Conservation (phyloP, 2,329 filamentous ascomycete species). For the Penicillium oxalicum region DNA sequence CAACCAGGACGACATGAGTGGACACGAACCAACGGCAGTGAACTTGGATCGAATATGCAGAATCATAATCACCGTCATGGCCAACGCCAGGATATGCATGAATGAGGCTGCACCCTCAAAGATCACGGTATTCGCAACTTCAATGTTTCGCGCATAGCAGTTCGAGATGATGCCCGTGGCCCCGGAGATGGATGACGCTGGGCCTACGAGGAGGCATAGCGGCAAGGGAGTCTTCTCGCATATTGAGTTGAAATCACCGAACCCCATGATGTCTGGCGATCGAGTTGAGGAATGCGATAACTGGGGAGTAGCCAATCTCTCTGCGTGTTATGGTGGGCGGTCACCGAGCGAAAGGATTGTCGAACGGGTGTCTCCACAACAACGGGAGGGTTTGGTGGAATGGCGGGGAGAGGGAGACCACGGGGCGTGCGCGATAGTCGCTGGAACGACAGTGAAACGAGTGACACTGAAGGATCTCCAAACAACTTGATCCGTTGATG, state of each 20-base stretch:
- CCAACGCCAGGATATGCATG: constrained; percentile 82
- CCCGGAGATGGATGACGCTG: constrained; percentile 55
- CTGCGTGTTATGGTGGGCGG: constrained; percentile 20
- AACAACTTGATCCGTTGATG: constrained; percentile 3
- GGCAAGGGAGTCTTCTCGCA: constrained; percentile 82
- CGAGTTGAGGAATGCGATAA: constrained; percentile 11
- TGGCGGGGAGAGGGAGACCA: constrained; percentile 9
- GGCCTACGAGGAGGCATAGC: constrained; percentile 78
- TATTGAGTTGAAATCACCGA: constrained; percentile 83
- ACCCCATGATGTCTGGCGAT: constrained; percentile 60
- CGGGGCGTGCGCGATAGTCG: too few species aligned
- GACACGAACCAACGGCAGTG: constrained; percentile 77
- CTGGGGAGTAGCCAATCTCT: constrained; percentile 5
- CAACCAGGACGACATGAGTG: neutral
- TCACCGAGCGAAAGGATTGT: constrained; percentile 15
- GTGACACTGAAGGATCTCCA: constrained; percentile 10
- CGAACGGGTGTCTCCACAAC: constrained; percentile 29
- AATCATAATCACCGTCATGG: constrained; percentile 97
- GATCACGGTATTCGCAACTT: constrained; percentile 96
- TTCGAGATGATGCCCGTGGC: constrained; percentile 75
- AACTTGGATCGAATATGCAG: constrained; percentile 96
- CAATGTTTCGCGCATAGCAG: constrained; percentile 92
- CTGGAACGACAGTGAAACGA: neutral
- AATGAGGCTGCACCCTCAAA: constrained; percentile 88
- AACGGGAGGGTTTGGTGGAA: constrained; percentile 20